A percentile compares a stretch with the other conserved stretches of the same genome.
These are phyloP conservation scores for Pleurotus tuber-regium DNA, from an alignment of 768 basidiomycete species.

Conservation along the genomic window DNA sequence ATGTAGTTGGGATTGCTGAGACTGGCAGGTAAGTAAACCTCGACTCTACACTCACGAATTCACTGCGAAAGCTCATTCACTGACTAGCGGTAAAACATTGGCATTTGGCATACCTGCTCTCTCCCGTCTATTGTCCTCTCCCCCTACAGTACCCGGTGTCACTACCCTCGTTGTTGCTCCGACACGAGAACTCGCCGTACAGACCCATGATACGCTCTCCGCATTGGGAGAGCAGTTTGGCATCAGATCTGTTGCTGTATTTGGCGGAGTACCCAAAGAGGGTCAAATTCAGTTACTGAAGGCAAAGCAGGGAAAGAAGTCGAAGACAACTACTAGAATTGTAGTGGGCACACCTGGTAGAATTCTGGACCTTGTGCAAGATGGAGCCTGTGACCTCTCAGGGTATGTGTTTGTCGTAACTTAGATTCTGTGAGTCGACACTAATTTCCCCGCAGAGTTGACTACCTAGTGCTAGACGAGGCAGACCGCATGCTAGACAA, in stretches of 20 bases:
- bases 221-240: constrained; percentile 71
- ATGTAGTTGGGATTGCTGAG: constrained; percentile 95
- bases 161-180: constrained; percentile 85
- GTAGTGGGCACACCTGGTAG: constrained; percentile 96
- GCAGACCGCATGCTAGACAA: constrained; percentile 98
- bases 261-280: constrained; percentile 92
- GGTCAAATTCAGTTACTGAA: constrained; percentile 72
- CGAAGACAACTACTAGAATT: constrained; percentile 55
- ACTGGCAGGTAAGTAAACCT: constrained; percentile 69
- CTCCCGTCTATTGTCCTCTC: constrained; percentile 51
- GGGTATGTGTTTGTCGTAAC: constrained; percentile 40
- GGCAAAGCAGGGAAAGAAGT: constrained; percentile 33
- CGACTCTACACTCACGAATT: not conserved
- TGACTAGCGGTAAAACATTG: constrained; percentile 84
- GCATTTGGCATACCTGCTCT: constrained; percentile 94
- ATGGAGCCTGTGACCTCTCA: constrained; percentile 81
- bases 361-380: constrained; percentile 87
- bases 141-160: constrained; percentile 35
- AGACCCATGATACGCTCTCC: constrained; percentile 84
- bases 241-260: constrained; percentile 83
- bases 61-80: not conserved
- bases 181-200: constrained; percentile 93
- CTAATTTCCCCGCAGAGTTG: constrained; percentile 51
- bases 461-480: constrained; percentile 94
- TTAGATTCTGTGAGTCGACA: not conserved